These are phyloP conservation scores for Euphorbia peplus DNA, from an alignment of 345 rosid species.

Conservation along the genomic window DNA sequence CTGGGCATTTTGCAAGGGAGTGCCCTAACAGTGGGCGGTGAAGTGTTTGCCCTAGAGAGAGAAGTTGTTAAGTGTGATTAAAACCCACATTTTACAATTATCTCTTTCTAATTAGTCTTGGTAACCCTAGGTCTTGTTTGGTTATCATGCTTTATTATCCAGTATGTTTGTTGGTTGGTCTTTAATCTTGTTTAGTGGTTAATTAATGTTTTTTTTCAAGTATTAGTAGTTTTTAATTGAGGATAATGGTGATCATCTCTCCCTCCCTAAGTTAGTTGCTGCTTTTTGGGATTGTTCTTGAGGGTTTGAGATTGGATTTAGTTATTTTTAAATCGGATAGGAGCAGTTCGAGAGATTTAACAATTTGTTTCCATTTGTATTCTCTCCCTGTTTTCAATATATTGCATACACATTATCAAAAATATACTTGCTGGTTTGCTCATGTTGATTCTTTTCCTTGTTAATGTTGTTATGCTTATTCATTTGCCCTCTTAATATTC, in stretches of 20 bases:
- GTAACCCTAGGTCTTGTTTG: neutral
- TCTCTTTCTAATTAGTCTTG: neutral
- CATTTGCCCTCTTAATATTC: no score
- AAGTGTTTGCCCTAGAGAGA: neutral
- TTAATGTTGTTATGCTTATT: neutral
- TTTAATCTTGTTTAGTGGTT: neutral
- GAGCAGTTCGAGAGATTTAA: conserved; percentile 26
- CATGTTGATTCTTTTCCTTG: neutral
- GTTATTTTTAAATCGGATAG: conserved; percentile 13
- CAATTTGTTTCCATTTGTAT: conserved; percentile 9
- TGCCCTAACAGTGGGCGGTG: conserved; percentile 62
- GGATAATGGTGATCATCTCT: conserved; percentile 2
- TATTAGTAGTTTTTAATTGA: neutral
- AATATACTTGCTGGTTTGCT: conserved; percentile 41
- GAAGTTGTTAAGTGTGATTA: conserved; percentile 6
- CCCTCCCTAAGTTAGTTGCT: neutral
- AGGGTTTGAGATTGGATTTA: neutral
- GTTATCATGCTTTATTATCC: conserved; percentile 7
- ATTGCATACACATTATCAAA: conserved; percentile 29
- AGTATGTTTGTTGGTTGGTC: conserved; percentile 3
- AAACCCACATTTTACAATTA: neutral
- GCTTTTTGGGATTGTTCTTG: neutral
- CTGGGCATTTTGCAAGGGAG: conserved; percentile 86
- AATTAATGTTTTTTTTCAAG: neutral
- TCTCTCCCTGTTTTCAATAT: conserved; percentile 38